Base-by-base conservation (phyloP, 2,329 filamentous ascomycete species). In the Talaromyces sp. region DNA sequence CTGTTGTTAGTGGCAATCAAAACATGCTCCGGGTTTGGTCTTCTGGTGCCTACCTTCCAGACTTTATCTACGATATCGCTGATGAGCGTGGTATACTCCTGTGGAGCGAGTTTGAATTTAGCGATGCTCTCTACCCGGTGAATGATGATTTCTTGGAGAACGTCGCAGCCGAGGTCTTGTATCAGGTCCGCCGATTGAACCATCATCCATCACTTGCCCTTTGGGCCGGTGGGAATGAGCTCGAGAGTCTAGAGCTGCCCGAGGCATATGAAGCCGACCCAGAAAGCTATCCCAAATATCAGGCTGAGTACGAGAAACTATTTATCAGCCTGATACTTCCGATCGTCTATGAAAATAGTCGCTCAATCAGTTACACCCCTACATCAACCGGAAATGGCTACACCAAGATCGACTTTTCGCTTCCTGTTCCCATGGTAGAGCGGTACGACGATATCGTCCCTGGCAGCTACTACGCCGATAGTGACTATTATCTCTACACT, bases 1-100 rank as follows among this genome's bases (percentile, higher is more conserved):
- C 83, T 0, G 82, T 83, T 2, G 76, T 84, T 1, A 79, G 79
- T 28, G 84, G 83, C 2, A 86, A 87, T 63, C 85, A 88, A 68
- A 87, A 87, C 67, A 87, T 88, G 85, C 77, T 88, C 3, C 79
- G 85, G 5, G 81, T 87, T 1, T 88, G 86, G 86, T 79, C 84
- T 12, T 84, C 81, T 23, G 84, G 85, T 2, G 81, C 82, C 1
- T 88, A 88, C 64, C 77, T 81, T 1, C 85, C 84, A 0, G 85
- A 87, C 64, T 87, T 85, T 65, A 83, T 88, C 63, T 88, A 85
- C 66, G 85, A 87, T 61, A 74, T 87, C 9, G 86, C 85, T 1
- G 85, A 88, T 68, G 83, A 86, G 68, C 79, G 79, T 66, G 86
- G 86, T 1, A 78, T 88, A 5, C 73, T 88, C 6, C 75, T 88